A percentile compares a stretch with the other conserved stretches of the same genome.
These are phyloP conservation scores for Gentiana straminea DNA, from an alignment of 257 asterid genomes.

Conservation along the genomic window DNA sequence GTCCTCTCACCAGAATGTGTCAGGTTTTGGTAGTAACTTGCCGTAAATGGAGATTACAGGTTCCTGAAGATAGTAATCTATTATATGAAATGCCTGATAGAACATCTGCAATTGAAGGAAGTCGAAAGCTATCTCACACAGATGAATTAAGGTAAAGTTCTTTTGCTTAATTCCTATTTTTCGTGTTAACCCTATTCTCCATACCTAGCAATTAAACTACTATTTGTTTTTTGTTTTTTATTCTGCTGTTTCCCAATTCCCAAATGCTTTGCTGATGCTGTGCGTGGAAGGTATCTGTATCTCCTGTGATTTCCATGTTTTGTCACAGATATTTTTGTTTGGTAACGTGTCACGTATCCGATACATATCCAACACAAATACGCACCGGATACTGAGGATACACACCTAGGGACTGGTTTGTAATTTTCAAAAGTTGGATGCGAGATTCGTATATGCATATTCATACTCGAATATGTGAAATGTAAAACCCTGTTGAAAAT, in stretches of 20 bases:
- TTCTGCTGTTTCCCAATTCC: not conserved
- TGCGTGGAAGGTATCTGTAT: not conserved
- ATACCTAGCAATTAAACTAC: not conserved
- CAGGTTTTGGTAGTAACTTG: conserved; percentile 82
- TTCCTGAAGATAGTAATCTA: conserved; percentile 61
- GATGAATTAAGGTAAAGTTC: conserved; percentile 52
- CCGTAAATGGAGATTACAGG: conserved; percentile 49
- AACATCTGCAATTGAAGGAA: conserved; percentile 84
- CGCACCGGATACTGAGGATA: too few species aligned
- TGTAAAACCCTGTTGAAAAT: too few species aligned
- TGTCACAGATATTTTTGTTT: not conserved
- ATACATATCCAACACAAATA: too few species aligned
- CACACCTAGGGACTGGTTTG: too few species aligned
- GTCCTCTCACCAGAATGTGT: conserved; percentile 89
- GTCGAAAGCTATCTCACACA: conserved; percentile 80
- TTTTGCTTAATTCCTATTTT: not conserved
- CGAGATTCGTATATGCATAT: too few species aligned
- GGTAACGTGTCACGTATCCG: too few species aligned
- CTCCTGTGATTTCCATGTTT: not conserved
- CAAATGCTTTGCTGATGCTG: not conserved
- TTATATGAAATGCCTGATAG: conserved; percentile 69
- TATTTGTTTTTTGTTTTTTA: not conserved
- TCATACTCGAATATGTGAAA: too few species aligned
- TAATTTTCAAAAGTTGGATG: too few species aligned
- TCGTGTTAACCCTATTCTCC: not conserved